Conservation (phyloP, 805 yeast species). For the Zygoascus biomembranicola region DNA sequence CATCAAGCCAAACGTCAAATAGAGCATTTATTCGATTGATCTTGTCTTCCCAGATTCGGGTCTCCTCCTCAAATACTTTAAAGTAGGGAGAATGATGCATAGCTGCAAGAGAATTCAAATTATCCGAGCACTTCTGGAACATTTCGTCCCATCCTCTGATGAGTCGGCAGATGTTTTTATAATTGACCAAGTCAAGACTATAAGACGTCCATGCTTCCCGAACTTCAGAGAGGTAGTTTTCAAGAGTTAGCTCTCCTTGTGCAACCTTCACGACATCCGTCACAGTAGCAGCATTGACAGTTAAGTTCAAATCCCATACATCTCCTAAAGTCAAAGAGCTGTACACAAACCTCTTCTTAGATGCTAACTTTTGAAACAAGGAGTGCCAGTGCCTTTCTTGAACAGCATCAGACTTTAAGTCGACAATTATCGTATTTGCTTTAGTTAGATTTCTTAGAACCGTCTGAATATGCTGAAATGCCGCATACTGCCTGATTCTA, state of each 20-base stretch:
- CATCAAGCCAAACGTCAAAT: constrained; percentile 69
- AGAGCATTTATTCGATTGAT: constrained; percentile 44
- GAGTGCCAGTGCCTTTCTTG: constrained; percentile 60
- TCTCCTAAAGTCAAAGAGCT: constrained; percentile 42
- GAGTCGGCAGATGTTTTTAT: constrained; percentile 43
- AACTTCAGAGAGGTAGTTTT: constrained; percentile 45
- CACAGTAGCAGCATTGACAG: constrained; percentile 37
- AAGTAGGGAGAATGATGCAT: constrained; percentile 66
- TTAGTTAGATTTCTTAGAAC: constrained; percentile 35
- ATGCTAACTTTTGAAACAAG: constrained; percentile 32
- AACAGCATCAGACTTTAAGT: constrained; percentile 49
- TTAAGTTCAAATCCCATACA: constrained; percentile 51
- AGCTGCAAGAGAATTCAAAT: constrained; percentile 52
- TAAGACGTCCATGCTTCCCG: constrained; percentile 47
- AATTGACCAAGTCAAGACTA: constrained; percentile 46
- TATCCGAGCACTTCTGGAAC: constrained; percentile 50
- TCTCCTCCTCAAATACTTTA: constrained; percentile 50
- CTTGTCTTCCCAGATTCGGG: constrained; percentile 45
- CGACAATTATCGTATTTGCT: constrained; percentile 33
- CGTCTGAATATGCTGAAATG: constrained; percentile 52
- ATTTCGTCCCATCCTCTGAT: constrained; percentile 62
- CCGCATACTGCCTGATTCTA: constrained; percentile 56
- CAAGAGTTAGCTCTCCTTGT: constrained; percentile 60
- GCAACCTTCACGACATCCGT: constrained; percentile 52
- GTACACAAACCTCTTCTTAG: constrained; percentile 5